These are phyloP conservation scores for Ustilago xerochloae DNA, from an alignment of 1,284 basidiomycete genomes.

Conservation along the genomic window DNA sequence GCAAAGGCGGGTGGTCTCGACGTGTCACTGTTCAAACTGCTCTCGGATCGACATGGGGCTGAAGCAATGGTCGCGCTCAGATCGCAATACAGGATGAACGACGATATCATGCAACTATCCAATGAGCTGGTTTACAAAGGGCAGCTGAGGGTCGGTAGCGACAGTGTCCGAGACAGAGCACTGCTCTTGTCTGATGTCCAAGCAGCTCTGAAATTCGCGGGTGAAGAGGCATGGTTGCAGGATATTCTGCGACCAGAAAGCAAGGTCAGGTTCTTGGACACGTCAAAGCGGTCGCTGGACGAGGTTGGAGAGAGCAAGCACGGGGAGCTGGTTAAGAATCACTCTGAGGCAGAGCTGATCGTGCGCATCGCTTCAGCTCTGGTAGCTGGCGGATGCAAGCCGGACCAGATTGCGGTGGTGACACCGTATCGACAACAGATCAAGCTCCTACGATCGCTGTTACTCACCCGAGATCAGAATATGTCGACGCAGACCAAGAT, in stretches of 20 bases:
- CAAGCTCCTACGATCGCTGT: constrained; percentile 77
- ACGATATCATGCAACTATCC: constrained; percentile 92
- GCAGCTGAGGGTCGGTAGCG: constrained; percentile 81
- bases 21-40: constrained; percentile 85
- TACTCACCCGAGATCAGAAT: not conserved
- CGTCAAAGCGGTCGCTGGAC: constrained; percentile 75
- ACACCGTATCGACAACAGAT: constrained; percentile 94
- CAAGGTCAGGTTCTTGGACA: constrained; percentile 92
- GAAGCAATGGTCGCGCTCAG: constrained; percentile 83
- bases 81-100: constrained; percentile 95
- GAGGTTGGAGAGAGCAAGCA: constrained; percentile 76
- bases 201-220: not conserved
- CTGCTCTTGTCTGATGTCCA: constrained; percentile 73
- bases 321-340: constrained; percentile 73
- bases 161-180: constrained; percentile 75
- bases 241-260: constrained; percentile 78
- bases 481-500: not conserved
- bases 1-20: constrained; percentile 86
- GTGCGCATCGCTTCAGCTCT: constrained; percentile 77
- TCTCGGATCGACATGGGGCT: constrained; percentile 83
- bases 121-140: constrained; percentile 89
- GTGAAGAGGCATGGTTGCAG: constrained; percentile 73
- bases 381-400: constrained; percentile 75
- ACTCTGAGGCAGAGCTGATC: constrained; percentile 76
- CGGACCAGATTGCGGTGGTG: constrained; percentile 84